Base-by-base conservation (phyloP, 768 basidiomycete genomes). In the Phaffia australis region DNA sequence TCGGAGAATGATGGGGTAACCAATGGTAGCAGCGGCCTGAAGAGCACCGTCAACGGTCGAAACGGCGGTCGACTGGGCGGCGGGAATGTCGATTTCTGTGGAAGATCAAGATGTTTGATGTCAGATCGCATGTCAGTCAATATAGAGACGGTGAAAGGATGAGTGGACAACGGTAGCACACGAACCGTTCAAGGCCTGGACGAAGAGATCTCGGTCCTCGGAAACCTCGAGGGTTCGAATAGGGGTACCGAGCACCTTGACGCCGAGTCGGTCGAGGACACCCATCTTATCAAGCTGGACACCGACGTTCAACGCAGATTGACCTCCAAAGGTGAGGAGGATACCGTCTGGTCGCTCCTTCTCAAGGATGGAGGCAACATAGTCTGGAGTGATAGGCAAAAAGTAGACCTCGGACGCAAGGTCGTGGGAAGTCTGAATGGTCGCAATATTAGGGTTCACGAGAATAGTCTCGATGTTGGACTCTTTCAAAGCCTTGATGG, bases 391-490 rank as follows among this genome's bases (percentile, higher is more conserved):
- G 73, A 99, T 84, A 56, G 95, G 95, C 47, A 99, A 78, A 79
- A 98, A 99, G 79, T 98, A 99, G 71, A 98, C 91, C 76, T 97
- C 89, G 1, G 87, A 87, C 32, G 95, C 95, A 70, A 99, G 81
- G 76, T 97, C 86, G 75, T 99, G 95, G 9, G 93, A 97, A 1
- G 95, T 98, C 78, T 99, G 95, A 87, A 94, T 97, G 35, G 95
- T 98, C 52, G 95, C 94, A 70, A 98, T 97, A 75, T 99, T 98
- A 56, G 95, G 95, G 77, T 98, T 99, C 77, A 99, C 90, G 70
- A 99, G 85, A 70, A 99, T 85, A 42, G 91, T 89, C 64, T 88
- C 83, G 60, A 99, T 86, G 62, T 93, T 93, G 76, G 93, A 90
- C 77, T 99, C 95, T 71, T 86, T 84, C 61, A 99, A 85, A 19